These are phyloP conservation scores for Bromus sterilis DNA, from an alignment of 176 grass and related monocot genomes.

Conservation along the genomic window DNA sequence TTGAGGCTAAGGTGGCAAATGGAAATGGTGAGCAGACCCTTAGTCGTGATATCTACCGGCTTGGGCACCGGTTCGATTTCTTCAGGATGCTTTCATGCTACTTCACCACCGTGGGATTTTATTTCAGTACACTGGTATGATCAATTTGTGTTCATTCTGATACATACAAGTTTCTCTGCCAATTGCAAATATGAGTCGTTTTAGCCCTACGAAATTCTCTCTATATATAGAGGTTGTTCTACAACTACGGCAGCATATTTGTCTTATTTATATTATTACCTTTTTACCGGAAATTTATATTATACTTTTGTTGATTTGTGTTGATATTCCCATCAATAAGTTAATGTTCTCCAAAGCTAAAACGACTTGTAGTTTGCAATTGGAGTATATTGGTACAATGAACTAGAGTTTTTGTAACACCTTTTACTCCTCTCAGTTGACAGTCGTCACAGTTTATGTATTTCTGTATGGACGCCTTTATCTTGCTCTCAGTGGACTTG, in stretches of 20 bases:
- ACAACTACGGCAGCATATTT: not conserved
- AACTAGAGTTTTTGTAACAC: slow-evolving; percentile 4
- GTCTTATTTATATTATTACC: not conserved
- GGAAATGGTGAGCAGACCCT: slow-evolving; percentile 92
- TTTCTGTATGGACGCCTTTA: slow-evolving; percentile 94
- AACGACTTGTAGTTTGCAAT: not conserved
- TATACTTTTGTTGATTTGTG: not conserved
- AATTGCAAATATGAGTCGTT: not conserved
- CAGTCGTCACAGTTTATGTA: slow-evolving; percentile 84
- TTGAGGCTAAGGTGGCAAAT: slow-evolving; percentile 94
- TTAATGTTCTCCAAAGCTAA: slow-evolving; percentile 8
- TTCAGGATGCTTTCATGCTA: slow-evolving; percentile 99
- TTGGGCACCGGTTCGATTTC: slow-evolving; percentile 93
- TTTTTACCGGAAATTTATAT: no score
- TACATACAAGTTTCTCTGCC: not conserved
- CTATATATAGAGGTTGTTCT: not conserved
- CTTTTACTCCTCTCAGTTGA: slow-evolving; percentile 49
- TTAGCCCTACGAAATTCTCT: not conserved
- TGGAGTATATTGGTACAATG: not conserved
- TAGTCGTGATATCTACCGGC: slow-evolving; percentile 86
- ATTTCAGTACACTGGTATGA: slow-evolving; percentile 86
- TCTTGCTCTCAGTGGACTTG: slow-evolving; percentile 95
- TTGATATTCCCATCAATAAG: not conserved
- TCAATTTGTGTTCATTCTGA: not conserved
- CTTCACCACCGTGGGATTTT: slow-evolving; percentile 86